A percentile compares a stretch with the other conserved stretches of the same genome.
phyloP scores from a whole-genome alignment of 2,329 filamentous ascomycete genomes.

The Xylariaceae sp. region DNA sequence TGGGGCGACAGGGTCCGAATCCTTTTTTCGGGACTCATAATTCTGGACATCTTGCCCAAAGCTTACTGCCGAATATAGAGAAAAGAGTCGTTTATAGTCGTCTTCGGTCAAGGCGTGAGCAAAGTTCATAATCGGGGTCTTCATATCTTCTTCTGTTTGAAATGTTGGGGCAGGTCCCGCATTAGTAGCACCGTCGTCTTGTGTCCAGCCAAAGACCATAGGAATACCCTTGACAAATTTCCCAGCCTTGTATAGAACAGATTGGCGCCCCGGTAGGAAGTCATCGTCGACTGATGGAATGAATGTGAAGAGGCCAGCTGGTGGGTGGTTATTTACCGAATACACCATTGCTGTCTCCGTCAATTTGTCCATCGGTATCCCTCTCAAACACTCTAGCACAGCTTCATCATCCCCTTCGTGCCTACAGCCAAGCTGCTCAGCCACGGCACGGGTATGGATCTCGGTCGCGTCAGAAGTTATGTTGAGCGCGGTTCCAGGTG shows the following conservation, averaged over 20 bases:
- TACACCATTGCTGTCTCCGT: constrained; percentile 36
- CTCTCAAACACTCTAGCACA: constrained; percentile 32
- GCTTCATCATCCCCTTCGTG: constrained; percentile 17
- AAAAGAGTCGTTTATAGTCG: constrained; percentile 35
- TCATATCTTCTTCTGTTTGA: constrained; percentile 35
- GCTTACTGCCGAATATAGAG: constrained; percentile 34
- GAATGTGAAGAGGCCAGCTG: constrained; percentile 36
- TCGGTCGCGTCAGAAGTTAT: constrained; percentile 39
- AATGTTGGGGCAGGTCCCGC: constrained; percentile 30
- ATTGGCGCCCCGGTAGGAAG: constrained; percentile 36
- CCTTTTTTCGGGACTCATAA: constrained; percentile 29
- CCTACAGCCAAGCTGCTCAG: constrained; percentile 29
- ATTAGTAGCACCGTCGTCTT: constrained; percentile 39
- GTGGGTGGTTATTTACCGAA: constrained; percentile 37
- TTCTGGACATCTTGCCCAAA: constrained; percentile 31
- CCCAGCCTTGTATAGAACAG: constrained; percentile 31
- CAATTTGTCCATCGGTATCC: constrained; percentile 32
- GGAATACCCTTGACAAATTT: constrained; percentile 35
- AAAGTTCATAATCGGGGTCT: constrained; percentile 27
- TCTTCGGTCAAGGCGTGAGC: constrained; percentile 32
- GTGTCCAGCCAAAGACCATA: constrained; percentile 35
- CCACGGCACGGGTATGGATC: constrained; percentile 36
- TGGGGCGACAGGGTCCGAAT: constrained; percentile 26
- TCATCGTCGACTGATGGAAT: constrained; percentile 39
- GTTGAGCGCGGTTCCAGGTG: constrained; percentile 43